phyloP scores from a whole-genome alignment of 202 grass and related monocot species.

The Zizania palustris region DNA sequence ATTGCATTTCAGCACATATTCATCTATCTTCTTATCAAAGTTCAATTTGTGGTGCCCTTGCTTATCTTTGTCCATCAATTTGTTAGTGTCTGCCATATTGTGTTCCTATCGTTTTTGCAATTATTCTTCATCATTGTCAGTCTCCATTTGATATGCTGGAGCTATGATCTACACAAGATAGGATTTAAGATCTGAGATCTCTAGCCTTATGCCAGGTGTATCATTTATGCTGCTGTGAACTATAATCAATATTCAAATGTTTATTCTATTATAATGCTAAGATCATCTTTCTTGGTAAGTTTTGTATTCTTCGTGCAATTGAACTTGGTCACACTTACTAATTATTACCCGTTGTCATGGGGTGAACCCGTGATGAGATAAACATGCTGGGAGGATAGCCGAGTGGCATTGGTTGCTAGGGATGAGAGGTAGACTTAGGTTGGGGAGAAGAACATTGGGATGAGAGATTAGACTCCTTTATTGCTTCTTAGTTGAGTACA shows the following conservation, averaged over 20 bases:
- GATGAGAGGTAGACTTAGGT: no score
- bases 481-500: no score
- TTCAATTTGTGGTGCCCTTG: not conserved
- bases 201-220: not conserved
- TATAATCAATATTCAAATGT: not conserved
- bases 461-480: no score
- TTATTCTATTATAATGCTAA: slow-evolving; percentile 12
- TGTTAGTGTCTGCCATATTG: not conserved
- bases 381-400: no score
- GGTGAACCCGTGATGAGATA: no score
- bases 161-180: not conserved
- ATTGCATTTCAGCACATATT: not conserved
- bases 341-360: not conserved
- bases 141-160: slow-evolving; percentile 12
- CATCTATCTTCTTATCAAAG: slow-evolving; percentile 3
- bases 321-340: not conserved
- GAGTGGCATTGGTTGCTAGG: no score
- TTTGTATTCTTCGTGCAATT: not conserved
- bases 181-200: not conserved
- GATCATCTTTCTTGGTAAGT: not conserved
- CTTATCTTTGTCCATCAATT: not conserved
- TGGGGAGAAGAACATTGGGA: no score
- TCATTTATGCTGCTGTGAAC: not conserved
- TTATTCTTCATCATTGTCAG: not conserved
- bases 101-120: not conserved